Evolutionary conservation across 2,329 filamentous ascomycete species (phyloP), one percentile per base, ranked within the genome.

Genomic region (Botryotinia globosa): DNA sequence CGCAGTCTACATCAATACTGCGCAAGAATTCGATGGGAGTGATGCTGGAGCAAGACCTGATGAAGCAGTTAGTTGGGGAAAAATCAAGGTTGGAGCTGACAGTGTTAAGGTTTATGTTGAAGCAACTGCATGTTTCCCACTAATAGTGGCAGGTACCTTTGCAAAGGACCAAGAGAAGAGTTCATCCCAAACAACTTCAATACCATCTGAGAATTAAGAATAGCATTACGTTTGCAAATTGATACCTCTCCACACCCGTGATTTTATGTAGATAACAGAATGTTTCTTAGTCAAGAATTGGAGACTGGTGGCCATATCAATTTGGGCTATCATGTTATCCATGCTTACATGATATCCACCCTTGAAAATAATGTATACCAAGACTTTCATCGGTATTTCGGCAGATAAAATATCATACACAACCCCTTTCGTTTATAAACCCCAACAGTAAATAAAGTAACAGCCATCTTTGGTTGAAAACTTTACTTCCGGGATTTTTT

Each of bases 41-140:
- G 96, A 99, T 83, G 95, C 96, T 0, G 96, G 96, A 1, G 96
- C 96, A 5, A 87, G 96, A 72, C 96, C 96, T 7, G 96, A 99
- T 79, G 96, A 99, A 84, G 96, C 96, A 8, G 93, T 99, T 25
- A 98, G 94, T 75, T 99, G 96, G 96, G 96, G 96, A 4, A 99
- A 99, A 86, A 98, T 99, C 82, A 98, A 97, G 83, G 86, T 90
- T 59, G 92, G 91, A 69, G 96, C 92, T 1, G 91, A 96, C 75
- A 92, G 90, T 78, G 94, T 98, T 72, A 99, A 98, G 90, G 93
- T 94, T 81, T 91, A 91, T 76, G 83, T 88, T 59, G 89, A 91
- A 77, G 89, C 88, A 3, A 91, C 89, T 0, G 85, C 88, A 0
- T 89, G 87, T 76, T 91, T 91, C 76, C 89, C 89, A 0, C 85